Base-by-base conservation (phyloP, 306 rosid genomes). In the Cucurbita moschata region DNA sequence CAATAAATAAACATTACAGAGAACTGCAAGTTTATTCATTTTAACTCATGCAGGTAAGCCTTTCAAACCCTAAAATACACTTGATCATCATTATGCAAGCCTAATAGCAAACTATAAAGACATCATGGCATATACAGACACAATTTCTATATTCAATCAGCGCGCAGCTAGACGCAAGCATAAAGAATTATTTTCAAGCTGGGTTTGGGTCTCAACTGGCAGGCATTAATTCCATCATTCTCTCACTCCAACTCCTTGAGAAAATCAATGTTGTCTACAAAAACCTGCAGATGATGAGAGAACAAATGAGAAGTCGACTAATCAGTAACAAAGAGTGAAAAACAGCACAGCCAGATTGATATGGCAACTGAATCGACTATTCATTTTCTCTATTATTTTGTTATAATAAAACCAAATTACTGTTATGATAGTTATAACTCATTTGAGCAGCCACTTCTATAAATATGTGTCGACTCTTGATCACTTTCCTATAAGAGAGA, bases 261-360 rank as follows among this genome's bases (percentile, higher is more conserved):
- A 74, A 91, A 91, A 77, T 91, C 99, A 49, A 83, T 75, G 83
- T 91, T 94, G 84, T 94, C 99, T 82, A 91, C 96, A 77, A 94
- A 94, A 76, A 94, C 99, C 99, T 91, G 91, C 46, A 79, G 42
- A 76, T 39, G 35, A 35, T 26, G n/a, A 18, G 39, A 50, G 21
- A 54, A 46, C 30, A 35, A 43, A 42, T 14, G 60, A 47, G 58
- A 62, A 60, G 14, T 42, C 23, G 5, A 66, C 9, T 7, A 19
- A 5, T 37, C 56, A 6, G 55, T 7, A 58, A 38, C 16, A 8
- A 6, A 10, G 13, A 8, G 74, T 35, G 54, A 68, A 23, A 65
- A 65, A 16, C 14, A 14, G 14, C 66, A 40, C 40, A 37, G 37
- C 61, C 23, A 37, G 16, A 40, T 49, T 46, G 7, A 38, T 59